Evolutionary conservation across 495 filamentous ascomycete species (phyloP), one percentile per base, ranked within the genome.

Genomic region (Aspergillus incahuasiensis): DNA sequence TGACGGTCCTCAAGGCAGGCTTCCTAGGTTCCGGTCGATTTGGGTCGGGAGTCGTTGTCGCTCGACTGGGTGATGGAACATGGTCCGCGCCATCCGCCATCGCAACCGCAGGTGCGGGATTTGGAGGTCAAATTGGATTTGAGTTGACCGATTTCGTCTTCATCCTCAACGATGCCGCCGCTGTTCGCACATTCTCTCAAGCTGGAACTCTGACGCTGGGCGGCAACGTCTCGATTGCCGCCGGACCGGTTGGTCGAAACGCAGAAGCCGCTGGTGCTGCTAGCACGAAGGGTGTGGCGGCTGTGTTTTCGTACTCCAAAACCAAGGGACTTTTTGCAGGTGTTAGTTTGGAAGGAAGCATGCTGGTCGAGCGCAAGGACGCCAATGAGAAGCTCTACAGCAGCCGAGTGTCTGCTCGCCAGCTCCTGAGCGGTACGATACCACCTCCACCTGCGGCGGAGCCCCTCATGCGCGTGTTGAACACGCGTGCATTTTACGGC

Each of bases 111-210:
- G 94, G 94, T 61, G 95, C 87, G 53, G 94, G 94, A 22, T 92
- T 97, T 60, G 94, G 94, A 62, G 92, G 94, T 19, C 94, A 98
- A 69, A 95, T 98, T 65, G 94, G 94, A 28, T 92, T 96, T 75
- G 94, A 98, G 71, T 75, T 98, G 56, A 97, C 95, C 40, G 94
- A 98, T 68, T 97, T 98, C 68, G 95, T 98, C 63, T 97, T 98
- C 77, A 96, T 97, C 56, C 84, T 98, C 47, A 98, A 98, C 71
- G 94, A 98, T 67, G 80, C 86, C 39, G 83, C 81, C 39, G 94
- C 94, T 21, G 94, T 98, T 39, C 89, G 88, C 67, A 94, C 94
- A 34, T 97, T 97, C 71, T 92, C 94, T 3, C 92, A 97, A 70
- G 81, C 85, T 49, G 94, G 95, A 15, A 90, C 85, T 16, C 73